Evolutionary conservation across 129 eudicot genomes (phyloP).

Genomic region (Daucus carota): DH1_v3.0 NC_030385.2:34327001-34327500

Average conservation of each 20-base stretch:
- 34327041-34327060: background rate
- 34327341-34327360: too few relatives aligned
- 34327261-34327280: background rate
- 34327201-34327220: background rate
- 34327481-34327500: background rate
- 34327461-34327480: background rate
- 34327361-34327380: background rate
- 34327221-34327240: background rate
- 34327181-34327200: background rate
- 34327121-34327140: background rate
- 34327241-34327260: background rate
- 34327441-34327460: background rate
- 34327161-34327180: background rate
- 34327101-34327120: background rate
- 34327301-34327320: background rate
- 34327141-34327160: background rate
- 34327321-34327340: too few relatives aligned
- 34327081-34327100: background rate
- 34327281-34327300: background rate
- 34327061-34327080: background rate
- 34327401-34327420: background rate
- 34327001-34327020: too few relatives aligned
- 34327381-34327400: background rate
- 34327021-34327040: too few relatives aligned
- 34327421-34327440: background rate